phyloP scores from a whole-genome alignment of 2,329 filamentous ascomycete species.

The Nothopassalora personata region DNA sequence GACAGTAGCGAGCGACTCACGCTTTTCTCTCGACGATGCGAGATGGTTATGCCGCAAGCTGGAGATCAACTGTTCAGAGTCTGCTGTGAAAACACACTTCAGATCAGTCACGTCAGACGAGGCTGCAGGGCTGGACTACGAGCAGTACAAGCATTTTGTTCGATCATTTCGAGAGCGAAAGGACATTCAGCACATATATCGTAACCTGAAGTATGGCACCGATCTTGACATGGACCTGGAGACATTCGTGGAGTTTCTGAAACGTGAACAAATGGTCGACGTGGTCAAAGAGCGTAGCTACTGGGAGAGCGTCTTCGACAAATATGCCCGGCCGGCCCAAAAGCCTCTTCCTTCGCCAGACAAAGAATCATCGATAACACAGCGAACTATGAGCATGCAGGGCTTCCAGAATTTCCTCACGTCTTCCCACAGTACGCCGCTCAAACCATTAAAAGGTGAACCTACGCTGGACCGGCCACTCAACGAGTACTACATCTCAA shows the following conservation, averaged over 20 bases:
- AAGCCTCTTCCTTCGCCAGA: constrained; percentile 42
- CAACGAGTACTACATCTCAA: constrained; percentile 97
- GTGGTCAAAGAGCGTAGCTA: constrained; percentile 58
- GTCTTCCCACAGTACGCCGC: constrained; percentile 45
- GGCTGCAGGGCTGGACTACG: constrained; percentile 65
- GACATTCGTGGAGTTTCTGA: constrained; percentile 73
- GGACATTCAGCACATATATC: constrained; percentile 73
- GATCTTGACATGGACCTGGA: constrained; percentile 61
- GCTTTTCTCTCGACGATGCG: constrained; percentile 71
- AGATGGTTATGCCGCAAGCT: constrained; percentile 80
- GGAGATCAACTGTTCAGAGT: constrained; percentile 82
- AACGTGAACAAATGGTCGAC: constrained; percentile 68
- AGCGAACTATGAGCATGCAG: constrained; percentile 65
- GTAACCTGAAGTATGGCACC: constrained; percentile 43
- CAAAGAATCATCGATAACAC: constrained; percentile 39
- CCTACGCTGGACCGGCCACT: constrained; percentile 68
- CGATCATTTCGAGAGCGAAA: constrained; percentile 74
- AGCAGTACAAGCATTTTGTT: constrained; percentile 79
- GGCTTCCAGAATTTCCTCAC: constrained; percentile 73
- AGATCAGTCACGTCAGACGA: constrained; percentile 61
- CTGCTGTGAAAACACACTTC: constrained; percentile 69
- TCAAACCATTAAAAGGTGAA: constrained; percentile 22
- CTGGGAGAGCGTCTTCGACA: constrained; percentile 66
- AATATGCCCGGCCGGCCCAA: constrained; percentile 23
- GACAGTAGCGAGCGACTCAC: constrained; percentile 57